A percentile compares a stretch with the other conserved stretches of the same genome.
Conservation (phyloP, 805 yeast species). For the Starmerella bombi region DNA sequence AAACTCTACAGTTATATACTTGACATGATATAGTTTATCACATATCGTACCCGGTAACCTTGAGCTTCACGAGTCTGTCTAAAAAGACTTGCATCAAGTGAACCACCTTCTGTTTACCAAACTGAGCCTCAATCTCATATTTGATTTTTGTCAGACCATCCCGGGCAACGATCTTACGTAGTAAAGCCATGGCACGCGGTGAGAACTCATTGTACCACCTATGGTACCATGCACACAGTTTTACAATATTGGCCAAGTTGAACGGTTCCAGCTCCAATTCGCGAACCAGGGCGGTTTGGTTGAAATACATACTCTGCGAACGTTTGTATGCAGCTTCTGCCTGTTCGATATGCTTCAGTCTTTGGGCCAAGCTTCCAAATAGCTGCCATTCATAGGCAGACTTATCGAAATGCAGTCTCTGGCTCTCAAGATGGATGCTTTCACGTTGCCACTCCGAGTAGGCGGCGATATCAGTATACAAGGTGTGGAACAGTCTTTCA, state of each 20-base stretch:
- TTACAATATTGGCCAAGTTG: conserved; percentile 57
- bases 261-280: conserved; percentile 40
- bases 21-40: not conserved
- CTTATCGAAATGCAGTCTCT: conserved; percentile 64
- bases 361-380: conserved; percentile 69
- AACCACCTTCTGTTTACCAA: conserved; percentile 24
- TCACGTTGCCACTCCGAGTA: conserved; percentile 94
- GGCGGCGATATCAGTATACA: conserved; percentile 53
- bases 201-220: conserved; percentile 94
- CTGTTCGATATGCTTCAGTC: conserved; percentile 71
- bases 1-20: too few relatives aligned
- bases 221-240: conserved; percentile 91
- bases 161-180: conserved; percentile 51
- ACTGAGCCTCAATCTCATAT: conserved; percentile 26
- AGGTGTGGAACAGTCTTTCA: conserved; percentile 54
- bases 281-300: conserved; percentile 65
- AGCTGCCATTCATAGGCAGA: conserved; percentile 85
- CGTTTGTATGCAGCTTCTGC: conserved; percentile 72
- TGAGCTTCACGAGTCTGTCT: conserved; percentile 19
- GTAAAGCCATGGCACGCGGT: conserved; percentile 45
- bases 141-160: conserved; percentile 70
- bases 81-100: conserved; percentile 22
- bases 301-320: conserved; percentile 62
- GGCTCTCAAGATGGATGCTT: conserved; percentile 74
- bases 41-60: conserved; percentile 21